Evolutionary conservation across 2,329 filamentous ascomycete species (phyloP), one percentile per base, ranked within the genome.

Genomic region (Hypoxylon sp.): DNA sequence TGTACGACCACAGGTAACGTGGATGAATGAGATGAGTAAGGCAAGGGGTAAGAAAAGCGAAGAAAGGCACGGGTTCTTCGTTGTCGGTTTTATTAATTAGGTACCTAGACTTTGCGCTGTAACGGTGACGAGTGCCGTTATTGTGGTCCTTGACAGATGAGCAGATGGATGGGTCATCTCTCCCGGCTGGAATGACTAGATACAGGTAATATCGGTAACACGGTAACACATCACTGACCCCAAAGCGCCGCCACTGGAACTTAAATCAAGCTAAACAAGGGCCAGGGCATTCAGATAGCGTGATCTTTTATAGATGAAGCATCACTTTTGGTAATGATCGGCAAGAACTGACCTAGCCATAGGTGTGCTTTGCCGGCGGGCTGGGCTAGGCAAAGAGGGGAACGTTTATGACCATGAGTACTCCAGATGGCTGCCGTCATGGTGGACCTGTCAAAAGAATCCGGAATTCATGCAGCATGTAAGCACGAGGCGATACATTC

Each of bases 361-460:
- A 44, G 41, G 26, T 31, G 31, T 51, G 48, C 42, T 55, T 55
- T 58, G 37, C 51, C 51, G 54, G 41, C 42, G 34, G 54, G 41
- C 56, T 57, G 55, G 56, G n/a, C n/a, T n/a, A n/a, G n/a, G 50
- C 51, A 56, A 58, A 60, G 55, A 57, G 56, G 57, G 54, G 53
- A 46, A 52, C 19, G 35, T 43, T 46, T 37, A 41, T 26, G 42
- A 40, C 37, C 38, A 37, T 35, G 17, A 32, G 11, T n/a, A n/a
- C n/a, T n/a, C n/a, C n/a, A n/a, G n/a, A n/a, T n/a, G 16, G 13
- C 17, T 23, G 38, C 20, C 23, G 21, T 34, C 32, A 12, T 46
- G 32, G 45, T 47, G 50, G 45, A 54, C 41, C 50, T 42, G 19
- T 47, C 15, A 27, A 43, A 51, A 44, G 40, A 25, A 52, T 44